Conservation (phyloP, 441 rosid genomes). For the Lepidium campestre region DNA sequence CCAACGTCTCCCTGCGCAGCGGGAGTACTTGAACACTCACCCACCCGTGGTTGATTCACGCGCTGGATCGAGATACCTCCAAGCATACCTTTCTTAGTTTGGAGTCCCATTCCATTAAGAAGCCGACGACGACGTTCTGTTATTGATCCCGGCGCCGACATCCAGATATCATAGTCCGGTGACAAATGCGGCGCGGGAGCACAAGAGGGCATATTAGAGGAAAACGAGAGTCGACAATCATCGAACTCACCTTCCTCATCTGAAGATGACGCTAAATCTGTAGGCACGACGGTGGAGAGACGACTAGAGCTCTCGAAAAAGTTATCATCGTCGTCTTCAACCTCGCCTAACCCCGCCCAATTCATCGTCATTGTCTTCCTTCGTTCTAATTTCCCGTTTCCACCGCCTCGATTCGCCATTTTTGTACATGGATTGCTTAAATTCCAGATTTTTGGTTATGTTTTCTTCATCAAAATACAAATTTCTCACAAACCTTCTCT, state of each 20-base stretch:
- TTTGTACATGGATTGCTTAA: constrained; percentile 6
- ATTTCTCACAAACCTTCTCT: background rate
- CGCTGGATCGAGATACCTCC: constrained; percentile 32
- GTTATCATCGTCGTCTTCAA: constrained; percentile 47
- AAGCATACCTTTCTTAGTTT: constrained; percentile 34
- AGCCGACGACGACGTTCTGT: constrained; percentile 66
- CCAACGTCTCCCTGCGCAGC: background rate
- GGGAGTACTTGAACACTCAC: background rate
- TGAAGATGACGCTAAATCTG: constrained; percentile 54
- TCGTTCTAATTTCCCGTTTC: constrained; percentile 35
- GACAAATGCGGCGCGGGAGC: constrained; percentile 32
- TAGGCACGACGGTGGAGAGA: constrained; percentile 38
- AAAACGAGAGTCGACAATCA: constrained; percentile 60
- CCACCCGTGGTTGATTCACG: background rate
- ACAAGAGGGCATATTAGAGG: constrained; percentile 29
- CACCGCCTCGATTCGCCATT: constrained; percentile 30
- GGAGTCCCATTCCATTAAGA: constrained; percentile 73
- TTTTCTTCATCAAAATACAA: background rate
- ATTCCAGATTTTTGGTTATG: background rate
- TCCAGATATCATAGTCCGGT: constrained; percentile 73
- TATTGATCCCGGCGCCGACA: constrained; percentile 78
- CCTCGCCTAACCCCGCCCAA: constrained; percentile 63
- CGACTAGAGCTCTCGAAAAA: constrained; percentile 63
- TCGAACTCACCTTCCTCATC: constrained; percentile 65
- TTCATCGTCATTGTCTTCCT: constrained; percentile 63